Base-by-base conservation (phyloP, 1,139 yeast genomes). In the Suzukiozyma palmioleophila region DNA sequence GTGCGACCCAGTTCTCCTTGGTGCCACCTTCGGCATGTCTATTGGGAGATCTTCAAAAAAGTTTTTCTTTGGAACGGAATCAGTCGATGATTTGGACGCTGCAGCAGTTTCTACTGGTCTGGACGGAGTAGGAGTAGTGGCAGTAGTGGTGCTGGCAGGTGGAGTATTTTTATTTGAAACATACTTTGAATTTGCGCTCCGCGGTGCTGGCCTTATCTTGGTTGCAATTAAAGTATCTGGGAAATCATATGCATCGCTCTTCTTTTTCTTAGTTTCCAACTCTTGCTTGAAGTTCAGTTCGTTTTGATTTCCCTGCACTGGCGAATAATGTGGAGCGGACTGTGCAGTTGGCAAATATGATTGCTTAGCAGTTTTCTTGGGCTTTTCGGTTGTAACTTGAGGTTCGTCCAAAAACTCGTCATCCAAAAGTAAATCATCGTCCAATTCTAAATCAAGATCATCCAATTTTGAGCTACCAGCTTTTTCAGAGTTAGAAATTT, bases 211-310 rank as follows among this genome's bases (percentile, higher is more conserved):
- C 40, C 54, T 64, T 3, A 59, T 48, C 24, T 53, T 57, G 28
- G 66, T 68, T 2, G 73, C 66, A 22, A 85, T 64, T 38, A 86
- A 60, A 39, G 73, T 81, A 30, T 74, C 64, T 1, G 96, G 96
- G 50, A 87, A 80, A 55, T 87, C 96, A 53, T 85, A 87, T 1
- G 88, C 87, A 60, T 82, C 87, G 13, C 81, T 75, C 51, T 78
- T 81, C 51, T 74, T 73, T 55, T 81, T 80, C 18, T 68, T 68
- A 18, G 60, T 60, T 34, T 67, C 70, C 12, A 77, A 54, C 39
- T 63, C 64, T 41, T 59, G 46, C 42, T 35, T 39, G 36, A 47
- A 51, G 8, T 50, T 48, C 14, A 33, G 22, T 13, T 38, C 21
- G 22, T 35, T 32, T 12, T 9, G 13, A 9, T 25, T 15, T n/a